These are phyloP conservation scores for Flaveria sonorensis DNA, from an alignment of 129 eudicot species.

Conservation along the genomic window DNA sequence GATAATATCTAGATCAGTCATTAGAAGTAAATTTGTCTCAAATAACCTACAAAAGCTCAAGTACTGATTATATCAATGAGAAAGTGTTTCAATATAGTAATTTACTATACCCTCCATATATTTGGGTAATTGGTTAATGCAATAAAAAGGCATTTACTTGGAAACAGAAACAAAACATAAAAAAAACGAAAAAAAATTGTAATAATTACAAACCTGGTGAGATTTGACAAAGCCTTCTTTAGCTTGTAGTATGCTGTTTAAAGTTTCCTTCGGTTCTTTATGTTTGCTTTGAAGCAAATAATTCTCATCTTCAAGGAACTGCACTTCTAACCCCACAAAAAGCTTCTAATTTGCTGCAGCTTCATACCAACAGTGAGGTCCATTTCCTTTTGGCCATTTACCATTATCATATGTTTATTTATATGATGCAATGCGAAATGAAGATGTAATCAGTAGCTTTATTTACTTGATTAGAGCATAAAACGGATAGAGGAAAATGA, in stretches of 20 bases:
- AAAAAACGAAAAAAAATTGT: not conserved
- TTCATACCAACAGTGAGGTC: no score
- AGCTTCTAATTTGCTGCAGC: no score
- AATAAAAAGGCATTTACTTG: not conserved
- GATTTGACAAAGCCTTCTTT: constrained; percentile 53
- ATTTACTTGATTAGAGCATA: constrained; percentile 13
- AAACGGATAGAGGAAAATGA: not conserved
- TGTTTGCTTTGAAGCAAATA: constrained; percentile 57
- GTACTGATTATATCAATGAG: no score
- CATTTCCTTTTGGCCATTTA: no score
- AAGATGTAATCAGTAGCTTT: not conserved
- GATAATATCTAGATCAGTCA: no score
- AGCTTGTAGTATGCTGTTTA: constrained; percentile 47
- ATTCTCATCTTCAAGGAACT: constrained; percentile 57
- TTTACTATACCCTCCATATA: no score
- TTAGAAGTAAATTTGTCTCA: no score
- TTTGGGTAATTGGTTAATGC: not conserved
- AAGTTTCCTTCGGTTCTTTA: constrained; percentile 57
- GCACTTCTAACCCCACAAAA: constrained; percentile 42
- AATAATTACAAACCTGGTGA: constrained; percentile 49
- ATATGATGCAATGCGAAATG: not conserved
- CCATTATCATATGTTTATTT: no score
- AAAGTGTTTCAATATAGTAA: no score
- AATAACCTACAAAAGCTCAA: no score
- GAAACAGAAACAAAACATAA: not conserved